Conservation (phyloP, 306 rosid species). For the Macrotyloma uniflorum region DNA sequence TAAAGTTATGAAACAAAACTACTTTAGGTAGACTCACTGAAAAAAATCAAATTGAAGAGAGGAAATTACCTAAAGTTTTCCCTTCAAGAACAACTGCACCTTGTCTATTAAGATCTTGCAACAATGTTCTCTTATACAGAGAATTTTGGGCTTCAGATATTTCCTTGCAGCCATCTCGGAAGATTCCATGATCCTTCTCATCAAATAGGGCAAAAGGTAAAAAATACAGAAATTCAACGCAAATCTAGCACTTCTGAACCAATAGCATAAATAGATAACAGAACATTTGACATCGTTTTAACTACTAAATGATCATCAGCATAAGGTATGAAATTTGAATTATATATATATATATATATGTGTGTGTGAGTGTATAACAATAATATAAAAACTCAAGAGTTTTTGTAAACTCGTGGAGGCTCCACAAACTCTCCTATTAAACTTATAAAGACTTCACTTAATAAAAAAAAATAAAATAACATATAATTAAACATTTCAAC, state of each 20-base stretch:
- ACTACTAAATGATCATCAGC: background rate
- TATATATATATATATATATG: too few species aligned
- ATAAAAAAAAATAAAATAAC: background rate
- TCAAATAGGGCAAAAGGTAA: constrained; percentile 33
- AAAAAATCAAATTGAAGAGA: constrained; percentile 34
- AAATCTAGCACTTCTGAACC: constrained; percentile 22
- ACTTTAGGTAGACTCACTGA: background rate
- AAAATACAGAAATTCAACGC: constrained; percentile 30
- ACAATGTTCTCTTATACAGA: constrained; percentile 72
- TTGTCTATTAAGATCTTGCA: constrained; percentile 96
- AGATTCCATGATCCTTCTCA: constrained; percentile 92
- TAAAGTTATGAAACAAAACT: constrained; percentile 1
- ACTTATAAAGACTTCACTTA: background rate
- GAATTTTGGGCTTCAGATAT: constrained; percentile 61
- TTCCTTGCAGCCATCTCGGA: constrained; percentile 95
- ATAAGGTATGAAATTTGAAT: background rate
- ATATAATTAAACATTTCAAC: background rate
- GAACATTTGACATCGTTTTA: background rate
- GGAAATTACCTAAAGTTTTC: constrained; percentile 69
- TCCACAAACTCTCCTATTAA: too few species aligned
- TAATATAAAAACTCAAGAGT: too few species aligned
- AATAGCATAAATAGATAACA: background rate
- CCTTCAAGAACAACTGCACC: constrained; percentile 99
- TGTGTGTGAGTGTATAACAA: too few species aligned
- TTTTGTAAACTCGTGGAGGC: background rate